Percentiles rank a stretch among this genome's conserved stretches.
Conservation (phyloP, 2,329 filamentous ascomycete species). For the Nectriaceae sp. region DNA sequence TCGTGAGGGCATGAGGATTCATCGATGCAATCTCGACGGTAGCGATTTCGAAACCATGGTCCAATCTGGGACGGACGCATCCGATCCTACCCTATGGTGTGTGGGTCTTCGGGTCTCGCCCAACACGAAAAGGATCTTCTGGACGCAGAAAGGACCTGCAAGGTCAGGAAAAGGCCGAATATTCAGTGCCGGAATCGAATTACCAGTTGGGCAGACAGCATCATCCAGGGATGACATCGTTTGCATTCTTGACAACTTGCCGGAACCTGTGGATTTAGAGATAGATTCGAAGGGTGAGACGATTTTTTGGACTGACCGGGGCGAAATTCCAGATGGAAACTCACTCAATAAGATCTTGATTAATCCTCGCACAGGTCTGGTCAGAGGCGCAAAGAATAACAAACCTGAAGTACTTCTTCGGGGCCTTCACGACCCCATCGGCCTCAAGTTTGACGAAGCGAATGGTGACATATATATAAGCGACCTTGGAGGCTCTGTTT, state of each 20-base stretch:
- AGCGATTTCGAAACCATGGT: constrained; percentile 41
- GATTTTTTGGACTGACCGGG: constrained; percentile 64
- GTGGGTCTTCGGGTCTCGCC: constrained; percentile 55
- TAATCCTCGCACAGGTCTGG: constrained; percentile 16
- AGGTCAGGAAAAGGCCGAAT: constrained; percentile 55
- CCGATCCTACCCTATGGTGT: constrained; percentile 54
- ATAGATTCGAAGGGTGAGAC: constrained; percentile 45
- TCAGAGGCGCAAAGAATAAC: too few species aligned
- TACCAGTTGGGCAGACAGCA: too few species aligned
- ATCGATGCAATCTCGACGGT: constrained; percentile 43
- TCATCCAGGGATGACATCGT: too few species aligned
- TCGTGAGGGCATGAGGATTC: constrained; percentile 44
- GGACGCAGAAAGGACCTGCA: constrained; percentile 59
- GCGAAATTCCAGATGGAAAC: constrained; percentile 57
- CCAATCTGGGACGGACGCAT: constrained; percentile 36
- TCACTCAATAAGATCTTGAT: constrained; percentile 46
- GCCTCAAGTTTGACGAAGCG: constrained; percentile 41
- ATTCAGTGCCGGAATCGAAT: constrained; percentile 48
- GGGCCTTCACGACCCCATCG: constrained; percentile 49
- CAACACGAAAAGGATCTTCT: constrained; percentile 51
- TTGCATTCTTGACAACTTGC: constrained; percentile 45
- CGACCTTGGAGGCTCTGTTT: constrained; percentile 32
- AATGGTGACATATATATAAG: constrained; percentile 40
- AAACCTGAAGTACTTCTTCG: constrained; percentile 32
- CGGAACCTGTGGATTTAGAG: constrained; percentile 60